Conservation (phyloP, 2,329 filamentous ascomycete genomes). For the Aspergillus sp. region DNA sequence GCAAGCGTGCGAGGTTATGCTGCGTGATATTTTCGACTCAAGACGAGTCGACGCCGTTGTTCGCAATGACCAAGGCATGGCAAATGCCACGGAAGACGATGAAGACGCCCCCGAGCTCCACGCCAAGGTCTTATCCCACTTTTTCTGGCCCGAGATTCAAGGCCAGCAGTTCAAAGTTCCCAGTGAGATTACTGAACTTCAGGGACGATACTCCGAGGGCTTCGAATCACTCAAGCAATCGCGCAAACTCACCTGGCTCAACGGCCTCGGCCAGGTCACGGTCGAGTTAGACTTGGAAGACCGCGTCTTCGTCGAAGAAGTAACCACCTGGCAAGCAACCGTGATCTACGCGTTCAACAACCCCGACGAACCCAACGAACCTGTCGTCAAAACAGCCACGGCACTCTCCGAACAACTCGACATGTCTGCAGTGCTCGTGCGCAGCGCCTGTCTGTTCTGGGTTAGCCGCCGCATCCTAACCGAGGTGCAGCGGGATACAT, state of each 20-base stretch:
- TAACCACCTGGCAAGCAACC: slow-evolving; percentile 82
- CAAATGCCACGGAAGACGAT: slow-evolving; percentile 20
- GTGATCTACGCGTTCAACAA: slow-evolving; percentile 79
- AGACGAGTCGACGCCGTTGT: slow-evolving; percentile 69
- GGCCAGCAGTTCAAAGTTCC: slow-evolving; percentile 50
- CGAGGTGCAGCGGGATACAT: slow-evolving; percentile 51
- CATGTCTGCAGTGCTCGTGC: slow-evolving; percentile 59
- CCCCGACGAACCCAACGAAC: slow-evolving; percentile 34
- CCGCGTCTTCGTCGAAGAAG: slow-evolving; percentile 66
- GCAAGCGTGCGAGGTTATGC: slow-evolving; percentile 96
- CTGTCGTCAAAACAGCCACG: slow-evolving; percentile 38
- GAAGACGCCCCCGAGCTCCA: slow-evolving; percentile 56
- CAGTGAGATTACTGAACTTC: slow-evolving; percentile 52
- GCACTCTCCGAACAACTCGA: slow-evolving; percentile 51
- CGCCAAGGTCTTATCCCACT: slow-evolving; percentile 82
- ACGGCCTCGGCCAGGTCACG: slow-evolving; percentile 74
- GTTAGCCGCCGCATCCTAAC: slow-evolving; percentile 56
- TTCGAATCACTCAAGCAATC: slow-evolving; percentile 80
- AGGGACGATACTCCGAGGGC: slow-evolving; percentile 69
- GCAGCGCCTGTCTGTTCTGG: slow-evolving; percentile 63
- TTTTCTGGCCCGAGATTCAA: slow-evolving; percentile 87
- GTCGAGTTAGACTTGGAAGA: slow-evolving; percentile 83
- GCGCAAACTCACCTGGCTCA: slow-evolving; percentile 85
- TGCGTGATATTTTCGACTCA: slow-evolving; percentile 87
- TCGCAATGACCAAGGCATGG: slow-evolving; percentile 50